These are phyloP conservation scores for Colletotrichum navitas DNA, from an alignment of 2,329 filamentous ascomycete genomes.

Conservation along the genomic window DNA sequence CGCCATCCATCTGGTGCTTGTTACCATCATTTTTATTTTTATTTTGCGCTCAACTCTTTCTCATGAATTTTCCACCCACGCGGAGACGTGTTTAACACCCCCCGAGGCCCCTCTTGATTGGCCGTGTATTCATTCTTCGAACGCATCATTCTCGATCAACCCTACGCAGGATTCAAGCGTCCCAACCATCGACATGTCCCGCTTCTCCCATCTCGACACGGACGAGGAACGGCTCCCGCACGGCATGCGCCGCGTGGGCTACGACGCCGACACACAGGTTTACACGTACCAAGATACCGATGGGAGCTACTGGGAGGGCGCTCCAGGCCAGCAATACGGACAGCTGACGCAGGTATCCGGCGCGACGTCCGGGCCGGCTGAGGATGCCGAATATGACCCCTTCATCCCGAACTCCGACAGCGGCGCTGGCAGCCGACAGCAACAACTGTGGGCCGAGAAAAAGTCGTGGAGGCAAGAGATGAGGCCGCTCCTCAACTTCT, in stretches of 20 bases:
- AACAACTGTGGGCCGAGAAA: constrained; percentile 41
- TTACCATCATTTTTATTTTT: background rate
- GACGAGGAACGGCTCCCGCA: constrained; percentile 67
- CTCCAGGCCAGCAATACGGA: constrained; percentile 64
- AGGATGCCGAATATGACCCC: constrained; percentile 48
- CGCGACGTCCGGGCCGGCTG: constrained; percentile 42
- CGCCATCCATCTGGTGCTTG: background rate
- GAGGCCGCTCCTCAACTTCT: constrained; percentile 70
- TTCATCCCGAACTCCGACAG: constrained; percentile 46
- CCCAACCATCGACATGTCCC: constrained; percentile 51
- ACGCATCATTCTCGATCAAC: background rate
- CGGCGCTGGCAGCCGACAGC: constrained; percentile 18
- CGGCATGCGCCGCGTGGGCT: constrained; percentile 67
- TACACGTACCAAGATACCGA: constrained; percentile 65
- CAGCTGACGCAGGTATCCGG: constrained; percentile 56
- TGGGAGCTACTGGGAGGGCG: constrained; percentile 64
- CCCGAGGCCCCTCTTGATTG: background rate
- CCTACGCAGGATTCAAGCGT: no score
- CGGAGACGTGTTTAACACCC: background rate
- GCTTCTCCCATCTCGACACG: constrained; percentile 58
- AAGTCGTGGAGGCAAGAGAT: constrained; percentile 65
- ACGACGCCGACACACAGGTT: constrained; percentile 66
- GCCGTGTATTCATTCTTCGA: background rate
- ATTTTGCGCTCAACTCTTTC: background rate
- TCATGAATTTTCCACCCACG: background rate